phyloP scores from a whole-genome alignment of 345 rosid genomes.

The Rubroshorea leprosula region DNA sequence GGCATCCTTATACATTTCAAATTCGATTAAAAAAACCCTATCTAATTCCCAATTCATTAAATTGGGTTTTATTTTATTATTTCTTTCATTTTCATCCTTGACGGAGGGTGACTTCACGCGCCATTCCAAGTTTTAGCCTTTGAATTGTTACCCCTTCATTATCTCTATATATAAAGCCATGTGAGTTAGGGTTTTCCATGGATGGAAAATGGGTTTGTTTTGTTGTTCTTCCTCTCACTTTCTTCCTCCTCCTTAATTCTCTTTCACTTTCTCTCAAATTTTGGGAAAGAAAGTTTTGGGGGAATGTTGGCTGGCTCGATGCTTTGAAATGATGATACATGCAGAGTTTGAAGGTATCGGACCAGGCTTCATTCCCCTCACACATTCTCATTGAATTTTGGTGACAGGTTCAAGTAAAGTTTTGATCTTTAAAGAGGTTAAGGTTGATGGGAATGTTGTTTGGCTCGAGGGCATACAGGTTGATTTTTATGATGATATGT shows the following conservation, averaged over 20 bases:
- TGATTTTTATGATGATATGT: conserved; percentile 8
- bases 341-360: conserved; percentile 9
- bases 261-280: background rate
- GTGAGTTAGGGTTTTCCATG: conserved; percentile 18
- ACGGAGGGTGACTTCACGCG: conserved; percentile 1
- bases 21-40: no score
- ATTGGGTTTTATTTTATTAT: background rate
- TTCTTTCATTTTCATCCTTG: no score
- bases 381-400: conserved; percentile 3
- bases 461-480: conserved; percentile 45
- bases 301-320: conserved; percentile 15
- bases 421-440: conserved; percentile 15
- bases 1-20: conserved; percentile 3
- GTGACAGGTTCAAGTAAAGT: background rate
- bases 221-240: background rate
- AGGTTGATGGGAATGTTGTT: conserved; percentile 51
- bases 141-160: background rate
- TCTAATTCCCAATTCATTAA: background rate
- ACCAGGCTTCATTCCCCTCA: conserved; percentile 27
- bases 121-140: conserved; percentile 1
- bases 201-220: background rate
- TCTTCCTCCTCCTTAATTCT: background rate
- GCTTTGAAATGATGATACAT: no score
- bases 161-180: conserved; percentile 23
- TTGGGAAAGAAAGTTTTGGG: background rate